Conservation (phyloP, 2,329 filamentous ascomycete genomes). For the Colletotrichum sp. region DNA sequence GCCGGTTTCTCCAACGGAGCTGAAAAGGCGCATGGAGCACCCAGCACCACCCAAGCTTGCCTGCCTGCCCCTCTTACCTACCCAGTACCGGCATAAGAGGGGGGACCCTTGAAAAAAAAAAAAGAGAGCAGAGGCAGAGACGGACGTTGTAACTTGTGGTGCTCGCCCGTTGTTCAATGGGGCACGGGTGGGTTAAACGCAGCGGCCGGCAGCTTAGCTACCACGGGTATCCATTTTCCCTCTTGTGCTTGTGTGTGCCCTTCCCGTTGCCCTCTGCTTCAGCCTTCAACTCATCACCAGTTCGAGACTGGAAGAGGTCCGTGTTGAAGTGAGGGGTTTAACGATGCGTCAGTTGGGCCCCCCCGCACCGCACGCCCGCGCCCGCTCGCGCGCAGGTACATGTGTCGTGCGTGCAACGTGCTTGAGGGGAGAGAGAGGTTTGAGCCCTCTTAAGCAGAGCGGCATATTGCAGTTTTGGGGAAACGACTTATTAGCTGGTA, state of each 20-base stretch:
- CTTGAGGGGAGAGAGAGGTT: neutral
- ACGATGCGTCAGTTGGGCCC: neutral
- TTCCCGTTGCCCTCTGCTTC: neutral
- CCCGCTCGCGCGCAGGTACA: neutral
- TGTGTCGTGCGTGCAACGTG: neutral
- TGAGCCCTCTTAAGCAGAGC: neutral
- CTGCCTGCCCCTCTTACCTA: neutral
- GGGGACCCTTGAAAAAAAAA: neutral
- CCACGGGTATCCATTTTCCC: neutral
- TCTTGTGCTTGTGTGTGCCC: neutral
- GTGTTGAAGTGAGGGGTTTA: conserved; percentile 10
- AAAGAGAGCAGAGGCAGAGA: neutral
- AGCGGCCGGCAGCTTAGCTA: neutral
- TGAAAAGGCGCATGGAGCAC: neutral
- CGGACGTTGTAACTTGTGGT: neutral
- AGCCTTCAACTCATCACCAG: neutral
- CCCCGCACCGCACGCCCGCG: neutral
- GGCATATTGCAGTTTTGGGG: neutral
- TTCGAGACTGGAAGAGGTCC: neutral
- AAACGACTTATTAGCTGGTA: neutral
- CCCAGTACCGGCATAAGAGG: conserved; percentile 9
- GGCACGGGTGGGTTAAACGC: neutral
- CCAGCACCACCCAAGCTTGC: neutral
- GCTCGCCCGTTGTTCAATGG: neutral
- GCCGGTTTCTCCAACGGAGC: neutral